Evolutionary conservation across 2,329 filamentous ascomycete genomes (phyloP).

Genomic region (Periconia digitata): DNA sequence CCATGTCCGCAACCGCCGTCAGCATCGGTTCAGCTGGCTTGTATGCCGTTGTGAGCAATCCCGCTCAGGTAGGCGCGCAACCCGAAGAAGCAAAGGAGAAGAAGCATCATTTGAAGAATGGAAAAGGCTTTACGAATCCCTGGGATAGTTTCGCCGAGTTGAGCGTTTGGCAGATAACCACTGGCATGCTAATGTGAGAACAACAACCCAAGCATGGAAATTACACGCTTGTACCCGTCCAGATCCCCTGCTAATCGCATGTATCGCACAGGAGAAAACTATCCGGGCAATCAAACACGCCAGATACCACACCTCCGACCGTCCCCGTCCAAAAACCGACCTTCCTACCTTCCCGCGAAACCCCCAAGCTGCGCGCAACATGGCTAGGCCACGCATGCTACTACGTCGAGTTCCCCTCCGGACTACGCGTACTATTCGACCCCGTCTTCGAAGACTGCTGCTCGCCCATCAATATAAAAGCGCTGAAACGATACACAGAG

Average conservation of each 20-base stretch:
- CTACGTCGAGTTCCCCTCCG: constrained; percentile 84
- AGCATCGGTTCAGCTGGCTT: constrained; percentile 31
- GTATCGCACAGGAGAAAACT: constrained; percentile 46
- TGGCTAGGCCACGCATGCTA: constrained; percentile 97
- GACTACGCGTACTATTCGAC: constrained; percentile 87
- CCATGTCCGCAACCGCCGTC: constrained; percentile 18
- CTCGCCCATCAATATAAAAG: constrained; percentile 69
- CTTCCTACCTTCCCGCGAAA: constrained; percentile 65
- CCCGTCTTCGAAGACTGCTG: constrained; percentile 90
- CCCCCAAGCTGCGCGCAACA: constrained; percentile 71
- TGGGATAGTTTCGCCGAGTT: constrained; percentile 56
- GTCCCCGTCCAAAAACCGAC: constrained; percentile 67
- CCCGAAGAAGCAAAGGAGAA: constrained; percentile 51
- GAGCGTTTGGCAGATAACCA: constrained; percentile 34
- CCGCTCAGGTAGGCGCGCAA: constrained; percentile 40
- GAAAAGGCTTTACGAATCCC: constrained; percentile 59
- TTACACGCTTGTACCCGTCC: not conserved
- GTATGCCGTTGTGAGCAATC: constrained; percentile 46
- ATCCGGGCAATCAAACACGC: constrained; percentile 54
- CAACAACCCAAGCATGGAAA: not conserved
- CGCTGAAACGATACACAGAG: constrained; percentile 77
- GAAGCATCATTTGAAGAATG: constrained; percentile 55
- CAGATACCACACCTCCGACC: constrained; percentile 66
- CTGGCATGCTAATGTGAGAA: constrained; percentile 32
- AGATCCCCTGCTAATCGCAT: not conserved